Evolutionary conservation across 2,329 filamentous ascomycete genomes (phyloP).

Genomic region (Fusarium sp.): DNA sequence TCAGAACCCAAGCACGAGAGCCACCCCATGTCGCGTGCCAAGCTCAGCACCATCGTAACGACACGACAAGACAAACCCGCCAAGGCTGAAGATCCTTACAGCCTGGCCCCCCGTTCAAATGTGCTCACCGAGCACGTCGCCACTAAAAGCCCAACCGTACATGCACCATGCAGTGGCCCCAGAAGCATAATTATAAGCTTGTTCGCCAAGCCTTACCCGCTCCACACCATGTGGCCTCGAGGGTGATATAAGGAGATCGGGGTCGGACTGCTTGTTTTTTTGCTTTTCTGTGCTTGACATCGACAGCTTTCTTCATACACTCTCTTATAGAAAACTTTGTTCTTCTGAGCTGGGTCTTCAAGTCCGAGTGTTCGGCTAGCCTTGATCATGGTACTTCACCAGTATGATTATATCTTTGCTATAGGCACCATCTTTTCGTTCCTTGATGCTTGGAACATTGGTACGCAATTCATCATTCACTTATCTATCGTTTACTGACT

Average conservation of each 20-base stretch:
- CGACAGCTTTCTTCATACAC: constrained; percentile 18
- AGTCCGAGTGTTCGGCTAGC: constrained; percentile 20
- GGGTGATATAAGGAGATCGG: constrained; percentile 44
- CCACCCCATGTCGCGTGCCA: constrained; percentile 29
- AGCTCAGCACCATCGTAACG: constrained; percentile 10
- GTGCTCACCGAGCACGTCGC: constrained; percentile 11
- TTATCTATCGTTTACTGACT: neutral
- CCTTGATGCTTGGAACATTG: constrained; percentile 76
- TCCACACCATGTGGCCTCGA: constrained; percentile 29
- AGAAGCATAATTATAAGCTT: constrained; percentile 51
- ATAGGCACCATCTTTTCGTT: constrained; percentile 76
- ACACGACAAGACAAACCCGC: constrained; percentile 8
- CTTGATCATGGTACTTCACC: constrained; percentile 54
- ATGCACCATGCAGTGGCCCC: constrained; percentile 1
- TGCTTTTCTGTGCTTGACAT: constrained; percentile 16
- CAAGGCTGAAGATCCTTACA: constrained; percentile 32
- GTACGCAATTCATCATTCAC: constrained; percentile 49
- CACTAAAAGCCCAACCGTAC: neutral
- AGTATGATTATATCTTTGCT: constrained; percentile 76
- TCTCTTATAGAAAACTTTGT: constrained; percentile 33
- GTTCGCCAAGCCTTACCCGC: constrained; percentile 43
- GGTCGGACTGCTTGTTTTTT: constrained; percentile 6
- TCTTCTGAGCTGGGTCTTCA: neutral
- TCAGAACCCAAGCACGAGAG: constrained; percentile 37
- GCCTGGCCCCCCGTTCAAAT: constrained; percentile 1